Evolutionary conservation across 2,329 filamentous ascomycete species (phyloP), one percentile per base, ranked within the genome.

Genomic region (Neocatenulostroma microsporum): DNA sequence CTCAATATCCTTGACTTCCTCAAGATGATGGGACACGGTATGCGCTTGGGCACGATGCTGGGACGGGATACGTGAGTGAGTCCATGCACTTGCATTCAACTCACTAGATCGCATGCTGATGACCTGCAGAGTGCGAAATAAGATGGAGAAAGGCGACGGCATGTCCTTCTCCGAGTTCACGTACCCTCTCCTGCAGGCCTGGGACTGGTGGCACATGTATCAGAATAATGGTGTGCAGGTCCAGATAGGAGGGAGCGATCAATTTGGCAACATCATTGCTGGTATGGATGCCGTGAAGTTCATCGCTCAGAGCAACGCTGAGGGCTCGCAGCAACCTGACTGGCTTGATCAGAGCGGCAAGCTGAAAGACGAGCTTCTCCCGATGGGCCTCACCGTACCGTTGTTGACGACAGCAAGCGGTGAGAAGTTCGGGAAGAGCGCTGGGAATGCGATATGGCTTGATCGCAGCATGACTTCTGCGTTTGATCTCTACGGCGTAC

Each of bases 141-240:
- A 87, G 55, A 73, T 96, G 69, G 73, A 74, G n/a, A 79, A 79
- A 36, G 85, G 86, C 24, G 84, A 91, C 46, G 93, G 91, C 50
- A 89, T 98, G 82, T 93, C 88, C 0, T 83, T 93, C 52, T 81
- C 85, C 23, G 91, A 98, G 58, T 94, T 98, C 61, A 75, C 79
- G 27, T 98, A 98, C 55, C 91, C 93, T 1, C 65, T 98, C 12
- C 76, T 96, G 52, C 91, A 98, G 59, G 87, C 82, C 15, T 96
- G 88, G 82, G 91, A 98, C 60, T 98, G 88, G 76, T 96, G 85
- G 84, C 73, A 84, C 49, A 73, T 96, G 65, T 93, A 84, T 62
- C 72, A 75, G 30, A 69, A 72, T 17, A 73, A 71, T 34, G 70
- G 73, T 31, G 71, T 87, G 8, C 81, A 88, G 55, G 74, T 96